These are phyloP conservation scores for Paracoccidioides brasiliensis DNA, from an alignment of 2,329 filamentous ascomycete species.

Conservation along the genomic window DNA sequence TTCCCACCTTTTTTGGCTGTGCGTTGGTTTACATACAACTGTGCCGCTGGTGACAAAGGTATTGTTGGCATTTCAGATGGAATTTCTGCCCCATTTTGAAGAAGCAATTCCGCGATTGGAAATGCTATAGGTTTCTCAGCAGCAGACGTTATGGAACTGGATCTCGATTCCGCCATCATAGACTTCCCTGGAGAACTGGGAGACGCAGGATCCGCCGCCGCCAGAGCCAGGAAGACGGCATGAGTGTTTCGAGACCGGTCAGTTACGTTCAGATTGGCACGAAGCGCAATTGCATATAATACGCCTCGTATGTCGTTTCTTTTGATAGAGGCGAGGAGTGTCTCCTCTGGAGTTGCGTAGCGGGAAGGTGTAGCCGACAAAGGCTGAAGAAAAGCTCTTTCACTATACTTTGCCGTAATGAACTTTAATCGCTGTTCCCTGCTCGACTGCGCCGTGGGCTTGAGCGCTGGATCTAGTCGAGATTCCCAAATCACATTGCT, in stretches of 20 bases:
- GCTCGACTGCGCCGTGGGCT: conserved; percentile 63
- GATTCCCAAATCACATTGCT: conserved; percentile 97
- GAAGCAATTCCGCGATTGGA: conserved; percentile 74
- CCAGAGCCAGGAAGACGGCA: conserved; percentile 78
- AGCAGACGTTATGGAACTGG: conserved; percentile 27
- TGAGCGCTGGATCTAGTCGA: conserved; percentile 57
- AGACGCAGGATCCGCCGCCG: conserved; percentile 78
- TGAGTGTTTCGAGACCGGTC: conserved; percentile 84
- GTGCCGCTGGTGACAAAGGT: conserved; percentile 66
- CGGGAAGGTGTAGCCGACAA: conserved; percentile 57
- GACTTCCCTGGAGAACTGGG: conserved; percentile 31
- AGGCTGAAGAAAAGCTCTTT: conserved; percentile 67
- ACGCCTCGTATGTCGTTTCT: conserved; percentile 91
- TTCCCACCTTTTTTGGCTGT: conserved; percentile 20
- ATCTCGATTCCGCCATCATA: conserved; percentile 10
- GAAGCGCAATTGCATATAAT: conserved; percentile 74
- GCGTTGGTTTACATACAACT: conserved; percentile 74
- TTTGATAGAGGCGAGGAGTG: conserved; percentile 82
- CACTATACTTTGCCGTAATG: conserved; percentile 89
- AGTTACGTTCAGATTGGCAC: conserved; percentile 71
- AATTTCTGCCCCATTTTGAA: conserved; percentile 89
- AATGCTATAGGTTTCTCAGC: conserved; percentile 51
- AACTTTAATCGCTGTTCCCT: conserved; percentile 87
- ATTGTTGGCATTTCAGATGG: conserved; percentile 64
- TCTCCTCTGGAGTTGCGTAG: conserved; percentile 71